A percentile compares a stretch with the other conserved stretches of the same genome.
phyloP scores from a whole-genome alignment of 2,329 filamentous ascomycete species.

The Sporothrix brunneoviolacea region DNA sequence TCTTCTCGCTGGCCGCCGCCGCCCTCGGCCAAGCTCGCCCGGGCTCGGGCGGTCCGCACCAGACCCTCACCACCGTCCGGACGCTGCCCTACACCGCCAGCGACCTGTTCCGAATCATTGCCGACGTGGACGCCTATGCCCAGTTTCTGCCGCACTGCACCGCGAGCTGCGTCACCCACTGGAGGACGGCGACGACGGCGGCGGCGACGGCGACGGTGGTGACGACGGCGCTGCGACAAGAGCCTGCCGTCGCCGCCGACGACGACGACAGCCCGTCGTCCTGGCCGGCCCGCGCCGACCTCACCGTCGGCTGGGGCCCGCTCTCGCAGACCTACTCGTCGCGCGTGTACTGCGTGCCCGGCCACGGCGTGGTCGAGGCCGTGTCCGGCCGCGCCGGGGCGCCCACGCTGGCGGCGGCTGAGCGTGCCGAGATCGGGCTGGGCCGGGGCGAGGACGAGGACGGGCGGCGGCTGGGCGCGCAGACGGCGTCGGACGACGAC shows the following conservation, averaged over 20 bases:
- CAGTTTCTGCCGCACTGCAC: slow-evolving; percentile 90
- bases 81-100: slow-evolving; percentile 66
- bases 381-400: slow-evolving; percentile 46
- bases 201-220: too few relatives aligned
- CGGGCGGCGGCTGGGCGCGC: slow-evolving; percentile 11
- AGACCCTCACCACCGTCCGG: slow-evolving; percentile 66
- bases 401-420: slow-evolving; percentile 35
- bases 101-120: slow-evolving; percentile 75
- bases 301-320: slow-evolving; percentile 79
- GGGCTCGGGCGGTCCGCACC: slow-evolving; percentile 30
- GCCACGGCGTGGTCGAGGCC: slow-evolving; percentile 62
- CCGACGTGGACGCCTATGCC: slow-evolving; percentile 79
- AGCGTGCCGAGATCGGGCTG: slow-evolving; percentile 24
- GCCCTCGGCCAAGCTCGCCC: slow-evolving; percentile 2
- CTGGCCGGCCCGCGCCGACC: slow-evolving; percentile 68
- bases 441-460: slow-evolving; percentile 13
- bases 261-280: too few relatives aligned
- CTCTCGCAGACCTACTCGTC: slow-evolving; percentile 80
- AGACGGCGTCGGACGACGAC: slow-evolving; percentile 17
- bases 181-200: slow-evolving; percentile 39
- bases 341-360: slow-evolving; percentile 67
- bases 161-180: slow-evolving; percentile 65
- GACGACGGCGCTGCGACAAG: too few relatives aligned
- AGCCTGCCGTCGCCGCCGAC: too few relatives aligned
- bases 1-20: slow-evolving; percentile 24